A percentile compares a stretch with the other conserved stretches of the same genome.
phyloP scores from a whole-genome alignment of 495 filamentous ascomycete genomes.

The Bacidia gigantensis region DNA sequence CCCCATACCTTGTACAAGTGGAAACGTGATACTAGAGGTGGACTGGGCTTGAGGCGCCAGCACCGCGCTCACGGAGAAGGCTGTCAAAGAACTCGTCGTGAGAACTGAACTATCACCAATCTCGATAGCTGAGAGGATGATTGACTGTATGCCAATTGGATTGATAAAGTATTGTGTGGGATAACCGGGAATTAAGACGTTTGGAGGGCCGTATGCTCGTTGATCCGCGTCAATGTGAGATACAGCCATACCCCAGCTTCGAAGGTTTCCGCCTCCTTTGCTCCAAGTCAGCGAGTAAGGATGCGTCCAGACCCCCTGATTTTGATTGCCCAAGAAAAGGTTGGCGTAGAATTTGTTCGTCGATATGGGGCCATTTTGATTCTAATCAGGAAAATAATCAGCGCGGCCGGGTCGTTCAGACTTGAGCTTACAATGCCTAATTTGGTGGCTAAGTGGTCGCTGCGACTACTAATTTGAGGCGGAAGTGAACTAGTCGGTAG shows the following conservation, averaged over 20 bases:
- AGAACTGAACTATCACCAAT: slow-evolving; percentile 45
- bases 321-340: slow-evolving; percentile 67
- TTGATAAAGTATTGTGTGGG: slow-evolving; percentile 61
- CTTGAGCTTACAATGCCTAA: slow-evolving; percentile 35
- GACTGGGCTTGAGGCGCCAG: slow-evolving; percentile 41
- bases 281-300: slow-evolving; percentile 76
- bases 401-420: too few species aligned
- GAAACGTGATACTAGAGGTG: slow-evolving; percentile 51
- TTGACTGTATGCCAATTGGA: slow-evolving; percentile 67
- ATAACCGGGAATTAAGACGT: slow-evolving; percentile 36
- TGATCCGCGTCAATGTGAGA: slow-evolving; percentile 56
- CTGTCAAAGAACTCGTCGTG: slow-evolving; percentile 45
- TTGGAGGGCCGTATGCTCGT: slow-evolving; percentile 43
- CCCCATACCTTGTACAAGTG: slow-evolving; percentile 80
- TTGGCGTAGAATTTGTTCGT: slow-evolving; percentile 95
- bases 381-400: slow-evolving; percentile 19
- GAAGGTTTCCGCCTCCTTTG: slow-evolving; percentile 47
- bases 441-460: slow-evolving; percentile 39
- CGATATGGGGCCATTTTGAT: slow-evolving; percentile 40
- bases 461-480: slow-evolving; percentile 32
- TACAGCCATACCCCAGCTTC: slow-evolving; percentile 65
- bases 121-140: slow-evolving; percentile 67
- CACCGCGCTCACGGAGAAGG: slow-evolving; percentile 62
- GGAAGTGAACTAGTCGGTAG: slow-evolving; percentile 48
- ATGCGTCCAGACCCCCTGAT: slow-evolving; percentile 59